Evolutionary conservation across 2,329 filamentous ascomycete species (phyloP).

Genomic region (Botryotinia globosa): DNA sequence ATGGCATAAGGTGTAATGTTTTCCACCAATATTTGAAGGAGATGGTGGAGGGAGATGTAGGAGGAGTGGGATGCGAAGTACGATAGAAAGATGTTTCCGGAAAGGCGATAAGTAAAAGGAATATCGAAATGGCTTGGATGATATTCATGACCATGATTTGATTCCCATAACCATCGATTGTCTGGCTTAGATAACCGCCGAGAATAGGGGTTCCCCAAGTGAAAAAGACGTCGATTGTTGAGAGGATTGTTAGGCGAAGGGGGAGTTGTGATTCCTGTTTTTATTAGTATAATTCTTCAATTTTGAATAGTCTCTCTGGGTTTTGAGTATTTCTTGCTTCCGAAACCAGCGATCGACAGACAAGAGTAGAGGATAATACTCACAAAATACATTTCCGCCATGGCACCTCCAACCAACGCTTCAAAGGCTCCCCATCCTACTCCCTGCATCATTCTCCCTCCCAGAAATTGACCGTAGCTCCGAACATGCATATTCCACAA

Average conservation of each 20-base stretch:
- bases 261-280: slow-evolving; percentile 27
- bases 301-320: background rate
- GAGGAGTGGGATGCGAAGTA: slow-evolving; percentile 24
- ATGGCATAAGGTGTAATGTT: slow-evolving; percentile 22
- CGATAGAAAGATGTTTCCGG: slow-evolving; percentile 55
- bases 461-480: slow-evolving; percentile 49
- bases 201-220: slow-evolving; percentile 55
- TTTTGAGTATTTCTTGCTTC: background rate
- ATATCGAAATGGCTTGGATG: slow-evolving; percentile 48
- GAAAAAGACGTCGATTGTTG: slow-evolving; percentile 34
- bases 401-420: slow-evolving; percentile 49
- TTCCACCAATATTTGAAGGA: slow-evolving; percentile 3
- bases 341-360: background rate
- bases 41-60: slow-evolving; percentile 18
- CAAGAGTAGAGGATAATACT: slow-evolving; percentile 29
- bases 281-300: background rate
- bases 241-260: slow-evolving; percentile 26
- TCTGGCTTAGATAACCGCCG: slow-evolving; percentile 49
- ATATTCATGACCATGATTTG: slow-evolving; percentile 53
- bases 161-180: slow-evolving; percentile 43
- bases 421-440: slow-evolving; percentile 60
- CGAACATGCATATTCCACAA: slow-evolving; percentile 50
- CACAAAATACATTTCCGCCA: slow-evolving; percentile 58
- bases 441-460: slow-evolving; percentile 53
- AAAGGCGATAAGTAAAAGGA: slow-evolving; percentile 47